These are phyloP conservation scores for Catharanthus roseus DNA, from an alignment of 257 asterid species.

Conservation along the genomic window DNA sequence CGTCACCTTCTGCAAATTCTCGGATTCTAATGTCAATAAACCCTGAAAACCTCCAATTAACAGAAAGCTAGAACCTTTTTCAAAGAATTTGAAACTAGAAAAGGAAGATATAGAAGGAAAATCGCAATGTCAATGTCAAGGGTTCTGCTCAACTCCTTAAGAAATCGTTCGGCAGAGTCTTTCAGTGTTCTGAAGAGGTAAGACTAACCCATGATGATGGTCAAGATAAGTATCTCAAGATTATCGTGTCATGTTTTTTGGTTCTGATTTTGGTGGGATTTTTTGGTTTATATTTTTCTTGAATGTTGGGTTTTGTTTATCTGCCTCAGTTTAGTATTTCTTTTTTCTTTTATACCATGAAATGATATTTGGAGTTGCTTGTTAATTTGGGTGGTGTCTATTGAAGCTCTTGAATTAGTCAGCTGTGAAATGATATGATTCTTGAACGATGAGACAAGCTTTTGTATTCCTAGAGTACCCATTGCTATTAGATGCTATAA, in stretches of 20 bases:
- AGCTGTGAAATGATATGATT: neutral
- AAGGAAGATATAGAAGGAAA: neutral
- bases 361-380: neutral
- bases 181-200: constrained; percentile 12
- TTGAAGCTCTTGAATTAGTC: neutral
- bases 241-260: neutral
- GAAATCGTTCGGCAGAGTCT: constrained; percentile 12
- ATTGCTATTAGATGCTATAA: no score
- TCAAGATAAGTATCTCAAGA: neutral
- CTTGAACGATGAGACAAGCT: neutral
- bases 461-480: neutral
- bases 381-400: neutral
- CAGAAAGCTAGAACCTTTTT: no score
- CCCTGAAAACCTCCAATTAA: constrained; percentile 1
- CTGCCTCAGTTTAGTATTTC: neutral
- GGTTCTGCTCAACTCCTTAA: constrained; percentile 12
- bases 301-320: constrained; percentile 4
- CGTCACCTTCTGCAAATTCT: neutral
- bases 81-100: neutral
- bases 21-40: neutral
- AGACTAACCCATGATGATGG: neutral
- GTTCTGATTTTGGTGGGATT: neutral
- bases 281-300: neutral
- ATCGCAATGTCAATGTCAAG: constrained; percentile 10
- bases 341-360: neutral